Evolutionary conservation across 768 basidiomycete genomes (phyloP).

Genomic region (Suillus ampliporus): DNA sequence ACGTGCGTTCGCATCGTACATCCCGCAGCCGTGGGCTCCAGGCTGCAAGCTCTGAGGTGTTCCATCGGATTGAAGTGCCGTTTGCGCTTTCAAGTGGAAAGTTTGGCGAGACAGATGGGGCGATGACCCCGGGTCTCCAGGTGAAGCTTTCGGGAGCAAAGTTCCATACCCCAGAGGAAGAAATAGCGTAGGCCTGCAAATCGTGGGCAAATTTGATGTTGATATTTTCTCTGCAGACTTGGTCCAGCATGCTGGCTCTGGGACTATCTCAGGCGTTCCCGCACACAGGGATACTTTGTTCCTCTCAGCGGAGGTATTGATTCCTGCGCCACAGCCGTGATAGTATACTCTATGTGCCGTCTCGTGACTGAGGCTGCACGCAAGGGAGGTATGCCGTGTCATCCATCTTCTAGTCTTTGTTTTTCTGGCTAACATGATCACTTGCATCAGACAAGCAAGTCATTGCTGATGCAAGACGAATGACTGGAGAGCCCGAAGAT

Average conservation of each 20-base stretch:
- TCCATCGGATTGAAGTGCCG: constrained; percentile 82
- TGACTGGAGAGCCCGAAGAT: constrained; percentile 81
- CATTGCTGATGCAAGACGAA: constrained; percentile 88
- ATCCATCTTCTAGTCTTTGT: not conserved
- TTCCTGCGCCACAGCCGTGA: constrained; percentile 95
- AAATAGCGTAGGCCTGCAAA: constrained; percentile 82
- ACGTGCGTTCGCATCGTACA: constrained; percentile 89
- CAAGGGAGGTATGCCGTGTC: constrained; percentile 61
- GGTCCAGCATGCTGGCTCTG: constrained; percentile 99
- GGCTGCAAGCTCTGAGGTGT: constrained; percentile 74
- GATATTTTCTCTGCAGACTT: constrained; percentile 56
- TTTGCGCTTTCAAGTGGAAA: constrained; percentile 81
- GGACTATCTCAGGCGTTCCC: constrained; percentile 96
- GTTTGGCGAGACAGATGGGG: constrained; percentile 65
- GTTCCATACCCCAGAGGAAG: constrained; percentile 92
- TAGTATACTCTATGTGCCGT: constrained; percentile 96
- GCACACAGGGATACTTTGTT: constrained; percentile 93
- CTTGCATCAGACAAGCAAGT: constrained; percentile 72
- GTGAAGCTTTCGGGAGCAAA: constrained; percentile 43
- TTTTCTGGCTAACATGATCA: not conserved
- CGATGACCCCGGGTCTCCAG: constrained; percentile 52
- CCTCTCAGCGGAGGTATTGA: constrained; percentile 97
- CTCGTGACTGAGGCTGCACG: constrained; percentile 82
- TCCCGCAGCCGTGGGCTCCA: constrained; percentile 89
- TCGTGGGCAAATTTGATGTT: not conserved